Conservation (phyloP, 805 yeast genomes). For the Wickerhamiella siamensis region DNA sequence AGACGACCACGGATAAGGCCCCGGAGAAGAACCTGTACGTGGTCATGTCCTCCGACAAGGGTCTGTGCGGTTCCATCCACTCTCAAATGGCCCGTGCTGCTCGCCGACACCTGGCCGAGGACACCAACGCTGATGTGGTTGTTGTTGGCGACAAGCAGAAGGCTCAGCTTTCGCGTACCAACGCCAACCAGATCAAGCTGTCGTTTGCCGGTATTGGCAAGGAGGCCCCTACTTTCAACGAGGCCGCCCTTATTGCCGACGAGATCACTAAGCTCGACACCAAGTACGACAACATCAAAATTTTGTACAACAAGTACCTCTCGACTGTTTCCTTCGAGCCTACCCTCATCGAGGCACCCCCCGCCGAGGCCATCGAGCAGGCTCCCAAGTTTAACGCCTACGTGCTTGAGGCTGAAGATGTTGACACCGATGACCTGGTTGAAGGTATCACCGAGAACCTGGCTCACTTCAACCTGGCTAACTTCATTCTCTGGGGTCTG, state of each 20-base stretch:
- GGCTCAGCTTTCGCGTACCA: conserved; percentile 75
- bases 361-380: conserved; percentile 55
- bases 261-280: conserved; percentile 48
- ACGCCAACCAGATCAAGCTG: conserved; percentile 51
- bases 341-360: conserved; percentile 47
- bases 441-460: conserved; percentile 27
- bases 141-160: conserved; percentile 91
- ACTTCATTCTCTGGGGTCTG: conserved; percentile 77
- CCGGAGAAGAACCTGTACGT: conserved; percentile 60
- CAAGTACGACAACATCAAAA: conserved; percentile 58
- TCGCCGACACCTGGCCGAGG: conserved; percentile 47
- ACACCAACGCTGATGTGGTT: conserved; percentile 62
- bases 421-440: too few relatives aligned
- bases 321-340: conserved; percentile 89
- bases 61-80: conserved; percentile 97
- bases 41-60: conserved; percentile 93
- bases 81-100: conserved; percentile 86
- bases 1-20: too few relatives aligned
- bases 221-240: conserved; percentile 87
- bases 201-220: conserved; percentile 88
- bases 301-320: conserved; percentile 76
- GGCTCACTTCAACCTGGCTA: conserved; percentile 79
- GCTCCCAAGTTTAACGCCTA: conserved; percentile 78
- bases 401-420: conserved; percentile 53
- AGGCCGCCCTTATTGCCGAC: conserved; percentile 79